Evolutionary conservation across 768 basidiomycete genomes (phyloP).

Genomic region (Filobasidium floriforme): DNA sequence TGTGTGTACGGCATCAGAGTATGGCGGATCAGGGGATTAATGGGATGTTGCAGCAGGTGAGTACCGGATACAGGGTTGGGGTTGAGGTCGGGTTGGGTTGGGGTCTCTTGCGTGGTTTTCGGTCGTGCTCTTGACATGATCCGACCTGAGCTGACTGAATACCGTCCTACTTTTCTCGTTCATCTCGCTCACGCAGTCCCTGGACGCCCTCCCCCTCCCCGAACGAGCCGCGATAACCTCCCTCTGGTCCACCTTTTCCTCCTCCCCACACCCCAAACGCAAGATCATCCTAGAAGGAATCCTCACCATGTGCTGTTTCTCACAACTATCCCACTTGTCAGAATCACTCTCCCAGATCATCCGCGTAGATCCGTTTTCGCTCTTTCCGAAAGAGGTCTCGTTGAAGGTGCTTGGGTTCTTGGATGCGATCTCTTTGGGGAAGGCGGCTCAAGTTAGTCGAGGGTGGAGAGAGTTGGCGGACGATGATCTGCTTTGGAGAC

Average conservation of each 20-base stretch:
- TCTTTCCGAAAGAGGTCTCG: constrained; percentile 81
- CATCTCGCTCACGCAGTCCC: constrained; percentile 54
- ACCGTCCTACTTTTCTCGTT: constrained; percentile 4
- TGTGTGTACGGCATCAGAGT: constrained; percentile 86
- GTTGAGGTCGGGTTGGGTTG: too few relatives aligned
- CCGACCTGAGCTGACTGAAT: too few relatives aligned
- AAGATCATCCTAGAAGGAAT: constrained; percentile 92
- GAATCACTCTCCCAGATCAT: constrained; percentile 86
- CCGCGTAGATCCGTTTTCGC: constrained; percentile 85
- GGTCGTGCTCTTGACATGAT: too few relatives aligned
- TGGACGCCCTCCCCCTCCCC: constrained; percentile 75
- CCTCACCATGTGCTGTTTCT: constrained; percentile 99
- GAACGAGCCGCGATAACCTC: constrained; percentile 83
- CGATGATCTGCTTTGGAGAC: constrained; percentile 89
- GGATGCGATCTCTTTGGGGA: constrained; percentile 85
- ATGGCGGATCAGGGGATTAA: constrained; percentile 96
- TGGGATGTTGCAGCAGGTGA: constrained; percentile 78
- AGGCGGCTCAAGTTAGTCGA: constrained; percentile 80
- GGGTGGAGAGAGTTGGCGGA: constrained; percentile 84
- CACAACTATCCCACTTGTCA: constrained; percentile 89
- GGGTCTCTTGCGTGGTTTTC: too few relatives aligned
- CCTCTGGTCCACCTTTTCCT: constrained; percentile 94
- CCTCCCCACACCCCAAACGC: constrained; percentile 79
- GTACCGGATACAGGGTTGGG: too few relatives aligned
- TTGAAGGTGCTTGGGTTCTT: constrained; percentile 80